Evolutionary conservation across 768 basidiomycete genomes (phyloP).

Genomic region (Podaxis pistillaris): DNA sequence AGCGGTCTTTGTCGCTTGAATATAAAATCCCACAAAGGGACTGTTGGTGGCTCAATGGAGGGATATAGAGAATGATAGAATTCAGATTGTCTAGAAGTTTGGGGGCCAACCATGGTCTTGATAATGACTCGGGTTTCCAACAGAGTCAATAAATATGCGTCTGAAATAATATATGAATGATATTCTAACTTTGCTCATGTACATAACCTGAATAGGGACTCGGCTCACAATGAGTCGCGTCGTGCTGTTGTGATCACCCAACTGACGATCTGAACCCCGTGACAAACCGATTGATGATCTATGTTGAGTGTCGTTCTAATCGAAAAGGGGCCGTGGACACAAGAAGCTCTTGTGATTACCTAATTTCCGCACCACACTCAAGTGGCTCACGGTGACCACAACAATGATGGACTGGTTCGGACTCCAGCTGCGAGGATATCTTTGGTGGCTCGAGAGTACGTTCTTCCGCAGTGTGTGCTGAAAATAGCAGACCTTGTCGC

Average conservation of each 20-base stretch:
- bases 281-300: background rate
- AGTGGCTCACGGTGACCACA: too few species aligned
- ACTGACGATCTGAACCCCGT: background rate
- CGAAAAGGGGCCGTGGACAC: too few species aligned
- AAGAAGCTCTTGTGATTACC: too few species aligned
- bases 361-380: too few species aligned
- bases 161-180: background rate
- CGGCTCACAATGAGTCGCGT: background rate
- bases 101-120: background rate
- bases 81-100: background rate
- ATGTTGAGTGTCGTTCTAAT: too few species aligned
- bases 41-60: background rate
- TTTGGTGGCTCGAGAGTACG: background rate
- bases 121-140: background rate
- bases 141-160: background rate
- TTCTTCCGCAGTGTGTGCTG: too few species aligned
- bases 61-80: background rate
- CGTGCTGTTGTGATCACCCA: background rate
- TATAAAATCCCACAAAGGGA: slow-evolving; percentile 3
- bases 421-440: background rate
- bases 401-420: too few species aligned
- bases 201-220: background rate
- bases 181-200: background rate
- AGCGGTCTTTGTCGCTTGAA: background rate
- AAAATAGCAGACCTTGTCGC: background rate